Base-by-base conservation (phyloP, 768 basidiomycete species). In the Imleria badia region DNA sequence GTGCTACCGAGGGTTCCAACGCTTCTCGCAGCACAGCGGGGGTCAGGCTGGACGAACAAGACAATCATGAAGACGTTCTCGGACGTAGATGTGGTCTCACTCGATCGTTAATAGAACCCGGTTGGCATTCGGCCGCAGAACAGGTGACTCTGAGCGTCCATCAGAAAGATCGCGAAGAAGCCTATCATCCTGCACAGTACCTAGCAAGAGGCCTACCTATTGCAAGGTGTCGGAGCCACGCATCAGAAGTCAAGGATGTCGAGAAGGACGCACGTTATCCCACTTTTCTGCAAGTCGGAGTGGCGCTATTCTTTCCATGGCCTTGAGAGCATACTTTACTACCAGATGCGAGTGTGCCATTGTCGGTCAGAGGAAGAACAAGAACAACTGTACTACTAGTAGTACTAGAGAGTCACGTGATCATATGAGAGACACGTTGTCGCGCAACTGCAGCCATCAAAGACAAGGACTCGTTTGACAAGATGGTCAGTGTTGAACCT, bases 231-330 rank as follows among this genome's bases (percentile, higher is more conserved):
- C 31, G 47, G 48, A 52, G 19, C 30, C 8, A 30, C 20, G n/a
- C 41, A 60, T 45, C 48, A 49, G n/a, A n/a, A 20, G 40, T 45
- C 13, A 17, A 53, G 34, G 36, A 49, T 31, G 42, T 17, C 40
- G 26, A 50, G 87, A 89, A 3, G 81, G 35, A 74, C 89, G 73
- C 60, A 97, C 94, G 73, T 98, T 98, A 66, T 98, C 95, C 94
- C 95, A 98, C 57, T 80, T 83, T 60, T 89, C 94, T 17, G 95
- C 94, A 9, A 97, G 78, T 35, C 82, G 77, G 20, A 93, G 78
- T 4, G 95, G 95, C 1, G 94, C 94, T 59, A 97, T 89, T 26
- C 84, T 81, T 58, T 90, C 87, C 86, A 93, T 88, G 0, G 86
- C 84, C 40, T 74, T 78, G 60, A 80, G 81, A 12, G 87, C 81